A percentile compares a stretch with the other conserved stretches of the same genome.
Conservation (phyloP, 208 protist species). For the Novymonas esmeraldas region DNA sequence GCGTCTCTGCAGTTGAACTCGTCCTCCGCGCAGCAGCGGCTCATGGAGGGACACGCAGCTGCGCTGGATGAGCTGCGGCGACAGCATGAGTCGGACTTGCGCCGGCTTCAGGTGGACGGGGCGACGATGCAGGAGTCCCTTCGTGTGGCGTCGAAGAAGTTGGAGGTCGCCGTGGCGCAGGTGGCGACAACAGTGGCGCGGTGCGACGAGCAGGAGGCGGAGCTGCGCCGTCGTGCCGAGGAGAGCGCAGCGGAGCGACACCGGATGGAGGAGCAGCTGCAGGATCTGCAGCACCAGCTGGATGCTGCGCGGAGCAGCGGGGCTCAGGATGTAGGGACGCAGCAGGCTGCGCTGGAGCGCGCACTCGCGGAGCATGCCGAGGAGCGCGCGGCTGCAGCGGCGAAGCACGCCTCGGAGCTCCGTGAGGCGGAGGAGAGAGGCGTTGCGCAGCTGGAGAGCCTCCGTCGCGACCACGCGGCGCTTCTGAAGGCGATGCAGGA, state of each 20-base stretch:
- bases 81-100: conserved; percentile 22
- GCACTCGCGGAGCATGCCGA: conserved; percentile 24
- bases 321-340: conserved; percentile 14
- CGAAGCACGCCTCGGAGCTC: conserved; percentile 15
- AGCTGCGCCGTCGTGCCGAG: conserved; percentile 11
- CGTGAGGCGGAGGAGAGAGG: conserved; percentile 16
- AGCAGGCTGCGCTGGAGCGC: conserved; percentile 22
- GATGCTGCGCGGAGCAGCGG: conserved; percentile 7
- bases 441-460: conserved; percentile 12
- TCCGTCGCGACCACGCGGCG: conserved; percentile 15
- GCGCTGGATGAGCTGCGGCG: conserved; percentile 30
- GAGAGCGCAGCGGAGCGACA: conserved; percentile 22
- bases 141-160: not conserved
- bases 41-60: conserved; percentile 24
- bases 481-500: conserved; percentile 24
- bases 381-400: conserved; percentile 6
- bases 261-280: conserved; percentile 33
- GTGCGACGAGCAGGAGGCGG: conserved; percentile 9
- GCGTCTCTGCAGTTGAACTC: conserved; percentile 8
- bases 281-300: conserved; percentile 24
- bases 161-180: conserved; percentile 7
- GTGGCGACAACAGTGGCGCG: conserved; percentile 12
- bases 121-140: conserved; percentile 16
- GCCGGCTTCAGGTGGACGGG: conserved; percentile 17
- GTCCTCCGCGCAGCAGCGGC: conserved; percentile 17